Conservation (phyloP, 2,329 filamentous ascomycete genomes). For the Calonectria naviculata region DNA sequence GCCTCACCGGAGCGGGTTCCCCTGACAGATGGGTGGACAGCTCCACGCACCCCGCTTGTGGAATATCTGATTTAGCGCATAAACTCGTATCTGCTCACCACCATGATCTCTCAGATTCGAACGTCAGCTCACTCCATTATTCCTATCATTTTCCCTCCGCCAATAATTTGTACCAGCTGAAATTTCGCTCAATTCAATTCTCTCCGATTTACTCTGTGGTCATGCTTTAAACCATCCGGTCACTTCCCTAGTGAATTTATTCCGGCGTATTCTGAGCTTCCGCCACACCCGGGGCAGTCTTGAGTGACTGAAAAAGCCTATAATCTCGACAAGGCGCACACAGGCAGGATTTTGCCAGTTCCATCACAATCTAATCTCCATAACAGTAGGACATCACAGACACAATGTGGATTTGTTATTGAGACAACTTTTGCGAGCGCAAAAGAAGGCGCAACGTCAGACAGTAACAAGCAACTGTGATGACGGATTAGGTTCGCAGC, state of each 20-base stretch:
- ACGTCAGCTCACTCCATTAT: not conserved
- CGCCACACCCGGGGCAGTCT: too few species aligned
- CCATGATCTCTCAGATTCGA: not conserved
- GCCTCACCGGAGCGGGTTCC: slow-evolving; percentile 41
- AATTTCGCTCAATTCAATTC: too few species aligned
- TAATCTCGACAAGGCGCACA: too few species aligned
- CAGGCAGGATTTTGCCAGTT: too few species aligned
- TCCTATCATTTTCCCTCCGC: not conserved
- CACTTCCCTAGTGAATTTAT: not conserved
- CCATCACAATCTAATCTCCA: too few species aligned
- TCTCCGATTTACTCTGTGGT: not conserved
- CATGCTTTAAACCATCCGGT: too few species aligned
- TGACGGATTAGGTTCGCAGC: not conserved
- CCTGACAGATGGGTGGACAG: slow-evolving; percentile 34
- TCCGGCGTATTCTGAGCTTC: too few species aligned
- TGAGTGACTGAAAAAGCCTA: too few species aligned
- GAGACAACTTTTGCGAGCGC: not conserved
- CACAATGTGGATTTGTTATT: not conserved
- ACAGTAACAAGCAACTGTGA: too few species aligned
- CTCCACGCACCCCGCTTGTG: slow-evolving; percentile 37
- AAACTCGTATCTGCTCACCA: slow-evolving; percentile 19
- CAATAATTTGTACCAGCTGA: too few species aligned
- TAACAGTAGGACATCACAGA: too few species aligned
- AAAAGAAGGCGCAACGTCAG: not conserved
- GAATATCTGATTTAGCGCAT: slow-evolving; percentile 41